Evolutionary conservation across 2,329 filamentous ascomycete genomes (phyloP), one percentile per base, ranked within the genome.

Genomic region (Pestalotiopsis sp.): DNA sequence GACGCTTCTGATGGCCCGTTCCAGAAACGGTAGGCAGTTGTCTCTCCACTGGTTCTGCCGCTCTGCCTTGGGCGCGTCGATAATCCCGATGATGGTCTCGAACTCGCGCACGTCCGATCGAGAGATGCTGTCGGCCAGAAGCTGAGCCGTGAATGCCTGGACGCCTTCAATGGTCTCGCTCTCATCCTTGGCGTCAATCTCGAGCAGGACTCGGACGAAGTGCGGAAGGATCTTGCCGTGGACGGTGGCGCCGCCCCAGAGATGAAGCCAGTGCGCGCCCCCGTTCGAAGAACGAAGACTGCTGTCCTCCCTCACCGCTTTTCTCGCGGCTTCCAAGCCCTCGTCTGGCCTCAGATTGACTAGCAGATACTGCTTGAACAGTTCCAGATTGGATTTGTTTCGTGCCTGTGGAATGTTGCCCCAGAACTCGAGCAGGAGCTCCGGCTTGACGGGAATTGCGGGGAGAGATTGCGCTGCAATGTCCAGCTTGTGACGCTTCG

Each of bases 261-360:
- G 36, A 72, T 76, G n/a, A 75, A 76, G 66, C 79, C 79, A 81
- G 58, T 80, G 78, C 57, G 71, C 72, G 1, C 77, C 78, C 0
- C 72, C 73, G 6, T 76, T 75, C 2, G 77, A 79, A 7, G 69
- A 70, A 13, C 71, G n/a, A 1, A 80, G 70, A 3, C 75, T 69
- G 0, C 64, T 58, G 38, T 76, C 69, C 9, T 66, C 69, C 52
- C 72, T 73, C 17, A 81, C 69, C 0, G 70, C 52, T 3, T 72
- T 38, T 2, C 73, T 79, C 56, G 79, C 71, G 4, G 64, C 68
- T 9, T 36, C 45, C 4, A 80, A 70, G 11, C 67, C 69, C 0
- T 72, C 66, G 0, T 74, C 63, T 9, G 76, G 76, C 3, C 70
- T 58, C 1, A 79, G 36, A 23, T 75, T 77, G 49, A 70, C 67